A percentile compares a stretch with the other conserved stretches of the same genome.
phyloP scores from a whole-genome alignment of 352 stramenopile species.

The Phytopythium helicoides region DNA sequence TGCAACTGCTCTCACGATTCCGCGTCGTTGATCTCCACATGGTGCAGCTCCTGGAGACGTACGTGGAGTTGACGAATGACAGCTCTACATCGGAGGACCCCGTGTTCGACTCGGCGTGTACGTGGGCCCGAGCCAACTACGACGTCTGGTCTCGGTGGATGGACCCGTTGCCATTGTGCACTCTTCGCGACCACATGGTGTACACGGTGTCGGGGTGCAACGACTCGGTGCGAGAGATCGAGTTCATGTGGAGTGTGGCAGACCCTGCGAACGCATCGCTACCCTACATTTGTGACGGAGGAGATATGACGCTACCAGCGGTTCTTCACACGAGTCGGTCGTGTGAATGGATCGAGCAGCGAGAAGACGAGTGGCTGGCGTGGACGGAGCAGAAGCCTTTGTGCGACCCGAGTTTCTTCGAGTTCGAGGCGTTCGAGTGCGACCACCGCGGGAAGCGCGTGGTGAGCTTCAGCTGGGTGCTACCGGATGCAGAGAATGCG shows the following conservation, averaged over 20 bases:
- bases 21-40: constrained; percentile 10
- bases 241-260: constrained; percentile 17
- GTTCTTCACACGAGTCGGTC: constrained; percentile 16
- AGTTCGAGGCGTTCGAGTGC: constrained; percentile 18
- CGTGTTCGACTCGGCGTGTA: constrained; percentile 18
- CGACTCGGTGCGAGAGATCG: constrained; percentile 5
- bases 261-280: constrained; percentile 13
- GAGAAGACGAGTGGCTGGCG: constrained; percentile 16
- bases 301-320: constrained; percentile 4
- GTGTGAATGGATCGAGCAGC: constrained; percentile 19
- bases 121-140: constrained; percentile 25
- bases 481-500: constrained; percentile 12
- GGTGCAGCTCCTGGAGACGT: not conserved
- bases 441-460: not conserved
- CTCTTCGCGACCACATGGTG: constrained; percentile 10
- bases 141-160: constrained; percentile 19
- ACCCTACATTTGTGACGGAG: constrained; percentile 26
- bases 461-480: constrained; percentile 14
- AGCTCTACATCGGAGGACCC: constrained; percentile 2
- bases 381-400: constrained; percentile 11
- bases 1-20: constrained; percentile 6
- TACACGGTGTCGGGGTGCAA: constrained; percentile 12
- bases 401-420: constrained; percentile 21
- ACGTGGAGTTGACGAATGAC: not conserved
- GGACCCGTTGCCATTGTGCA: constrained; percentile 18